Evolutionary conservation across 2,329 filamentous ascomycete species (phyloP).

Genomic region (Leptodontidium sp.): DNA sequence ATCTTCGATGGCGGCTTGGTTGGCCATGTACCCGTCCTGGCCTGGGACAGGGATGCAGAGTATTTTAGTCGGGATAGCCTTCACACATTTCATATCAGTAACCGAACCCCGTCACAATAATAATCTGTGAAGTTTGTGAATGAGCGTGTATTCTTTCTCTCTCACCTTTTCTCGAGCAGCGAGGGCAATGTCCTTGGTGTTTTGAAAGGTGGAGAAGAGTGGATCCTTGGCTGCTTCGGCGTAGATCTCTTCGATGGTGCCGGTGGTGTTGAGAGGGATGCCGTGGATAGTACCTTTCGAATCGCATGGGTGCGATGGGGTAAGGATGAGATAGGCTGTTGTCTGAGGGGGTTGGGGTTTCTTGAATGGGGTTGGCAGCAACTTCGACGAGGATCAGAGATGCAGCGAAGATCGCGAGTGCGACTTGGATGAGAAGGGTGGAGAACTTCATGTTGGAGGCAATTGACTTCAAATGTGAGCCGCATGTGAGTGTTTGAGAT

Average conservation of each 20-base stretch:
- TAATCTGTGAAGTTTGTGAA: too few relatives aligned
- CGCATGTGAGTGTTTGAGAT: neutral
- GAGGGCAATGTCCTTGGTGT: neutral
- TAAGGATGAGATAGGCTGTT: neutral
- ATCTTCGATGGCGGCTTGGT: neutral
- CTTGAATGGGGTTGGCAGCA: neutral
- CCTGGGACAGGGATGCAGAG: neutral
- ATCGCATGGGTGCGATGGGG: neutral
- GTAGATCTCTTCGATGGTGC: neutral
- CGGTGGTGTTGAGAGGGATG: neutral
- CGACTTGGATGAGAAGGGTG: neutral
- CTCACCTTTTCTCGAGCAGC: constrained; percentile 1
- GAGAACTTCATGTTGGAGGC: neutral
- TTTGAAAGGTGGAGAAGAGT: neutral
- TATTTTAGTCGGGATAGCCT: neutral
- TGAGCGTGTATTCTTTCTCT: too few relatives aligned
- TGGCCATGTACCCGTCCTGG: neutral
- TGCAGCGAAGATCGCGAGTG: neutral
- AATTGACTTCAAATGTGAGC: too few relatives aligned
- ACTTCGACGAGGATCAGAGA: neutral
- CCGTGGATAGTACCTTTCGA: neutral
- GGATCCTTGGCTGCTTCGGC: neutral
- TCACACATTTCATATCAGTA: neutral
- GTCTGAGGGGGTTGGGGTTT: neutral
- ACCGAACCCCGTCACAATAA: too few relatives aligned